Base-by-base conservation (phyloP, 2,329 filamentous ascomycete species). In the Grosmannia huntii region DNA sequence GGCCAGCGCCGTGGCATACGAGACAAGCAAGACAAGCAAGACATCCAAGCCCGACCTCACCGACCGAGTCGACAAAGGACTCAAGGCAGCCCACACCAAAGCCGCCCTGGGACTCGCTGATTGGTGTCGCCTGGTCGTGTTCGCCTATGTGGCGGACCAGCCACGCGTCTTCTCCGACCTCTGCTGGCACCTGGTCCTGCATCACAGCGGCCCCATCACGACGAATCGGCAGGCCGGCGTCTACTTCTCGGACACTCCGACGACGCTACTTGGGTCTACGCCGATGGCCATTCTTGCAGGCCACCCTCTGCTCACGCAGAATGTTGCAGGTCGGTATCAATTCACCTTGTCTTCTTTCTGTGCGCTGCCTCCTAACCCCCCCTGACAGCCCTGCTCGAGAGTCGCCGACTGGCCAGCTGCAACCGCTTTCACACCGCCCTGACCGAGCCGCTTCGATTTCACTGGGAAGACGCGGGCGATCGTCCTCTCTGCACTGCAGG, bases 61-160 rank as follows among this genome's bases (percentile, higher is more conserved):
- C 49, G 31, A 33, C 9, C 9, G 5, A 10, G 5, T 33, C 31
- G 31, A 33, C 2, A 33, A 33, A 10, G 31, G 9, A 10, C 31
- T 10, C 49, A n/a, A 33, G 25, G 49, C 12, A 16, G 25, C 2
- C 23, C 11, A 49, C 5, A 38, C 36, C 36, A 12, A 38, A 14
- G 14, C 36, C 14, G 4, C 12, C 2, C 36, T 31, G 12, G 5
- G 2, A 14, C 19, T 27, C 16, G 38, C 23, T 23, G 5, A 23
- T 46, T 53, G 38, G 44, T 57, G 61, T 53, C 56, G 55, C n/a
- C 54, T 63, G 49, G 46, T 64, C 9, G 55, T 64, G 28, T 62
- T 64, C 48, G 58, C 62, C 31, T 64, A 60, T 53, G 62, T 60
- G 11, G 53, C 60, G 10, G 61, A 62, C 51, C 59, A 62, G n/a